A percentile compares a stretch with the other conserved stretches of the same genome.
Conservation (phyloP, 2,329 filamentous ascomycete species). For the Alternaria hordeiaustralica region DNA sequence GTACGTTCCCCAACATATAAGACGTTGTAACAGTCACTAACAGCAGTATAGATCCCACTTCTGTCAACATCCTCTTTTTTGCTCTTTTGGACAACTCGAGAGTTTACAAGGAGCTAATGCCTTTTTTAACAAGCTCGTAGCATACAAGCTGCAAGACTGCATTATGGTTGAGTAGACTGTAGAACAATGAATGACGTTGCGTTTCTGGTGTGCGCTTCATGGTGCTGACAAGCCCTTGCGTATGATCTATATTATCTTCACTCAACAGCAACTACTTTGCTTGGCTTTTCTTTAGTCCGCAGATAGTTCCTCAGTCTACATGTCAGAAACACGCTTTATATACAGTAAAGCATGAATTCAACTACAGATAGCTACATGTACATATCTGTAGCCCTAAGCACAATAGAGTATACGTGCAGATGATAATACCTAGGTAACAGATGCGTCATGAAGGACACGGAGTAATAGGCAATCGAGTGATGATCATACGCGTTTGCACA, state of each 20-base stretch:
- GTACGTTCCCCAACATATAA: conserved; percentile 2
- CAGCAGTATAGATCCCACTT: conserved; percentile 16
- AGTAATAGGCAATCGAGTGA: neutral
- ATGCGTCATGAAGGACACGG: neutral
- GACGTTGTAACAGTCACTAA: neutral
- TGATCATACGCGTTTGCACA: neutral
- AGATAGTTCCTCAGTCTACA: no score
- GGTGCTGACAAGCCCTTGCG: no score
- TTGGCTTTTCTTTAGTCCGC: no score
- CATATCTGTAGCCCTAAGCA: neutral
- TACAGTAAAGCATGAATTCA: neutral
- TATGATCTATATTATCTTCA: no score
- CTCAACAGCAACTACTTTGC: no score
- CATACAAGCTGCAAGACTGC: neutral
- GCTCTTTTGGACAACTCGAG: neutral
- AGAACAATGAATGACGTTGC: neutral
- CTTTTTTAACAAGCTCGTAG: neutral
- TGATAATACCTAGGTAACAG: no score
- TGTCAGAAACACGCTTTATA: neutral
- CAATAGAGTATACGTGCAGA: neutral
- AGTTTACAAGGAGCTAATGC: no score
- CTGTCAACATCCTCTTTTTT: conserved; percentile 18
- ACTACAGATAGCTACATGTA: neutral
- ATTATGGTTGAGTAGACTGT: neutral
- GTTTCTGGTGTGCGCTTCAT: neutral